Evolutionary conservation across 257 asterid genomes (phyloP), one percentile per base, ranked within the genome.

Genomic region (Solanum infundibuliforme): DNA sequence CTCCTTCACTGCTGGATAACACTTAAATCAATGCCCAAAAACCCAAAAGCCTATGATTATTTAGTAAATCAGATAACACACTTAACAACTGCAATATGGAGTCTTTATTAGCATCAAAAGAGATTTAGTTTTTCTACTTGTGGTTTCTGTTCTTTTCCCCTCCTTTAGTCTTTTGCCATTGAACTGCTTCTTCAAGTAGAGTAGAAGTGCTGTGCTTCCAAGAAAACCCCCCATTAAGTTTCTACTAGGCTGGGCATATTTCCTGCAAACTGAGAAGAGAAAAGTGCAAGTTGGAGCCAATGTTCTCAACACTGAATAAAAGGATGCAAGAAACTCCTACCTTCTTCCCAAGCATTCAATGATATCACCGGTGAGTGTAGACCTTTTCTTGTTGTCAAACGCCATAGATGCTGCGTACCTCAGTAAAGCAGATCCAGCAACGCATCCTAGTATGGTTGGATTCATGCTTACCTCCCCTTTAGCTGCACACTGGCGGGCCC

Each of bases 391-490:
- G 38, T 87, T 89, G 89, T 92, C 89, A 77, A 96, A 97, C 16
- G 99, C 99, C 85, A 89, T 90, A 21, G 98, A 92, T 35, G 99
- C 96, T 85, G 99, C 98, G 79, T 92, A 91, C 87, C 99, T 93
- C 90, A 97, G 76, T 90, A 97, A 62, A 31, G 93, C 90, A 12
- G 99, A 95, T 39, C 94, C 99, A 12, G 98, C 98, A 23, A 97
- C 88, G 88, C 98, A 93, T 55, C 98, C 99, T 90, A 91, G 86
- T 38, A 93, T 87, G 4, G 94, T 93, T 3, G 98, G 96, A 58
- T 92, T 93, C 92, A 46, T 84, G 83, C 90, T 38, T 79, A 36
- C 27, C 73, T 90, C 93, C 7, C 85, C 90, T 88, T 90, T 83
- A 85, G 86, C 90, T 60, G 91, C 92, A 58, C 43, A 12, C 71